Evolutionary conservation across 2,329 filamentous ascomycete species (phyloP).

Genomic region (Furcasterigmium sp.): DNA sequence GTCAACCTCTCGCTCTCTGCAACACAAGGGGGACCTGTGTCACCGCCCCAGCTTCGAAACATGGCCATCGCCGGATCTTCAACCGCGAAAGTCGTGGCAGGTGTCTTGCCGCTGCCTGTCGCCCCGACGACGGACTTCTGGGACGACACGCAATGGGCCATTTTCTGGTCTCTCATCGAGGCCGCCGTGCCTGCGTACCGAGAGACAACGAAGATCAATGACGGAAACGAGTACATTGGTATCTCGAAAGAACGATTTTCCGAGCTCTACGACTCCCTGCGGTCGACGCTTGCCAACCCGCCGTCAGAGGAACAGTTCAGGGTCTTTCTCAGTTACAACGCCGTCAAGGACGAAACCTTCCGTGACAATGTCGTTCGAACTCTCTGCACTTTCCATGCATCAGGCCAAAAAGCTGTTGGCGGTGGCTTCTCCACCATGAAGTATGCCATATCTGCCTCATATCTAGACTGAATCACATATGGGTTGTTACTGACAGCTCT

Average conservation of each 20-base stretch:
- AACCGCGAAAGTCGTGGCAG: neutral
- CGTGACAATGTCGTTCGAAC: slow-evolving; percentile 40
- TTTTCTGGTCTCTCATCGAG: slow-evolving; percentile 49
- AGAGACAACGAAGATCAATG: slow-evolving; percentile 28
- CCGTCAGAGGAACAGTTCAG: slow-evolving; percentile 39
- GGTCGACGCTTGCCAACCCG: slow-evolving; percentile 27
- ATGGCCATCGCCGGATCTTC: no score
- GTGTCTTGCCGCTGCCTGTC: slow-evolving; percentile 7
- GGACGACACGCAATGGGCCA: slow-evolving; percentile 45
- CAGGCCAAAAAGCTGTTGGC: slow-evolving; percentile 29
- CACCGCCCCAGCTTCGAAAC: no score
- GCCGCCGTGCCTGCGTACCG: slow-evolving; percentile 57
- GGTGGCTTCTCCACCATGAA: slow-evolving; percentile 32
- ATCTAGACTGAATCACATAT: no score
- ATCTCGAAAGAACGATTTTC: slow-evolving; percentile 47
- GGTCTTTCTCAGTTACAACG: slow-evolving; percentile 47
- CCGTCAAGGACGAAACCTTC: slow-evolving; percentile 48
- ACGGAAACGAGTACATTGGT: slow-evolving; percentile 34
- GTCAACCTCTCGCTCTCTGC: neutral
- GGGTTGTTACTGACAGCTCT: neutral
- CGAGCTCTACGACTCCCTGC: slow-evolving; percentile 32
- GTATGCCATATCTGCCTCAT: no score
- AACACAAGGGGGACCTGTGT: slow-evolving; percentile 6
- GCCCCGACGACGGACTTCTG: slow-evolving; percentile 29
- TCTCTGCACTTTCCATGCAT: slow-evolving; percentile 27